Evolutionary conservation across 306 rosid genomes (phyloP).

Genomic region (Casuarina glauca): DNA sequence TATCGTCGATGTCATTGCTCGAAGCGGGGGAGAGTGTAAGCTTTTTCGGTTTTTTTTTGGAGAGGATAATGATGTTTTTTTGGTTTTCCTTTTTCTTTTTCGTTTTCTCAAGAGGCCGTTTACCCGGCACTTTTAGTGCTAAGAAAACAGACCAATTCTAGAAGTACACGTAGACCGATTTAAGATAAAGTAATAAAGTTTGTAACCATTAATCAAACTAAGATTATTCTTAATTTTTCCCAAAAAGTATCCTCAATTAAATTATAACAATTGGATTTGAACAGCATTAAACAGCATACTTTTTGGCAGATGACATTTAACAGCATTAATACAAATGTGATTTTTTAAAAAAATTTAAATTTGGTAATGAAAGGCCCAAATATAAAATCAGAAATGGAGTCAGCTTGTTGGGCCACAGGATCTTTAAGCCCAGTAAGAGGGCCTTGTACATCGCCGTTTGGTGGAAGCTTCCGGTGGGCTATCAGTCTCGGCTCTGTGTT

Average conservation of each 20-base stretch:
- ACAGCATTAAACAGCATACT: no score
- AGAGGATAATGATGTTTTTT: conserved; percentile 11
- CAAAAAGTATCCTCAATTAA: no score
- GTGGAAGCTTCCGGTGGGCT: neutral
- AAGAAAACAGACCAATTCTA: conserved; percentile 18
- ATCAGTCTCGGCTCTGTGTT: neutral
- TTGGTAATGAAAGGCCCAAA: no score
- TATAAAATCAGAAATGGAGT: no score
- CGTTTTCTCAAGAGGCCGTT: neutral
- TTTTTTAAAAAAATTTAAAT: no score
- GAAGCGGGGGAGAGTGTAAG: neutral
- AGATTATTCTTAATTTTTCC: no score
- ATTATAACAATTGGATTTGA: no score
- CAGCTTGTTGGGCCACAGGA: no score
- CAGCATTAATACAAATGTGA: no score
- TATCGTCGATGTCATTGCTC: conserved; percentile 58
- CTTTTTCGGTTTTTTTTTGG: neutral
- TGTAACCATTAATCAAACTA: neutral
- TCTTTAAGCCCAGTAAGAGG: neutral
- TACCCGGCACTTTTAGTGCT: neutral
- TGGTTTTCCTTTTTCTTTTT: neutral
- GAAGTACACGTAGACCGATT: neutral
- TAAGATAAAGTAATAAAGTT: neutral
- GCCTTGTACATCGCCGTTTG: neutral
- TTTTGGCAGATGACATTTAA: no score